phyloP scores from a whole-genome alignment of 768 basidiomycete species.

The Boletellus ananiceps region DNA sequence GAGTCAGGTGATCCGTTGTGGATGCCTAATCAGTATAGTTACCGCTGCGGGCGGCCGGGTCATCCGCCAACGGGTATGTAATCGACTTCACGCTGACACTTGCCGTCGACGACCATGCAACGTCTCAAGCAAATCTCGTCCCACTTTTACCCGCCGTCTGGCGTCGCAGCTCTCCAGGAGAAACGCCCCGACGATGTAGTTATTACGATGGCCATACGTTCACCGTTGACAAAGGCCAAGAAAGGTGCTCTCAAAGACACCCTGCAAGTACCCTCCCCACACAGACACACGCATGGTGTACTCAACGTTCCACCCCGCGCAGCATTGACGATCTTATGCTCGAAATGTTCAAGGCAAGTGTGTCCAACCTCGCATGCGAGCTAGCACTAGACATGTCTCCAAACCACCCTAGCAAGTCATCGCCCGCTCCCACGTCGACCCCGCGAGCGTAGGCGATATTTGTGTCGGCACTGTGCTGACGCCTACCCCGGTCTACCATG shows the following conservation, averaged over 20 bases:
- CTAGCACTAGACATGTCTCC: background rate
- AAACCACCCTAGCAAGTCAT: slow-evolving; percentile 48
- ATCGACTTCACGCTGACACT: too few relatives aligned
- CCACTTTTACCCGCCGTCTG: slow-evolving; percentile 47
- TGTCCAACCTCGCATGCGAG: background rate
- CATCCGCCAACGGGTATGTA: too few relatives aligned
- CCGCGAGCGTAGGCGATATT: slow-evolving; percentile 66
- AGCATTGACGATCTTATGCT: slow-evolving; percentile 78
- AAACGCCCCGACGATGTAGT: slow-evolving; percentile 76
- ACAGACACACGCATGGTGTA: background rate
- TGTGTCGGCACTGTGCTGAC: slow-evolving; percentile 76
- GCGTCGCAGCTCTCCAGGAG: slow-evolving; percentile 48
- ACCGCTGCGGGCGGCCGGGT: background rate
- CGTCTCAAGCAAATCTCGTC: slow-evolving; percentile 63
- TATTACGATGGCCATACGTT: slow-evolving; percentile 75
- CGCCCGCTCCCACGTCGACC: slow-evolving; percentile 54
- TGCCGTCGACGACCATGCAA: slow-evolving; percentile 40
- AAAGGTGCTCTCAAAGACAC: slow-evolving; percentile 75
- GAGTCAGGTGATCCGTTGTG: background rate
- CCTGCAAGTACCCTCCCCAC: slow-evolving; percentile 35
- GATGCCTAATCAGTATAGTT: too few relatives aligned
- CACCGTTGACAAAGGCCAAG: slow-evolving; percentile 70
- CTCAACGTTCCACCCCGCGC: slow-evolving; percentile 10
- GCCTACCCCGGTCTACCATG: slow-evolving; percentile 61
- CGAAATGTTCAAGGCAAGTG: slow-evolving; percentile 69